A percentile compares a stretch with the other conserved stretches of the same genome.
Conservation (phyloP, 2,329 filamentous ascomycete species). For the Sporothrix humicola region DNA sequence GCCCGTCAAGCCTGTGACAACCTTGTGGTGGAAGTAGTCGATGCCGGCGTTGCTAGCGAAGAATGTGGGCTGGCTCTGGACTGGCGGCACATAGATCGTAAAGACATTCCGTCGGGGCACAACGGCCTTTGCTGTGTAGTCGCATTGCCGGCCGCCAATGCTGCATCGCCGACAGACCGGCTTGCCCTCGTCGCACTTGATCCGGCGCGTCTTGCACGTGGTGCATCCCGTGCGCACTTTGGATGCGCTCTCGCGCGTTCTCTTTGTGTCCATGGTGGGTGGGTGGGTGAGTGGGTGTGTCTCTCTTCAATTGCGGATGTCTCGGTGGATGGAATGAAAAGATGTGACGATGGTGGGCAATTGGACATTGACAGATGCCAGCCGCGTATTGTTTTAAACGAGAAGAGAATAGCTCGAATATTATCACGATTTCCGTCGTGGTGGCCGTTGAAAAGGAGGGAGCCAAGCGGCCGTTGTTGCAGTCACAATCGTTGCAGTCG, state of each 20-base stretch:
- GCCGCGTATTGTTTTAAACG: no score
- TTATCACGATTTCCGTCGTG: no score
- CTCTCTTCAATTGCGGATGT: no score
- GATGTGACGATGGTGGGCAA: no score
- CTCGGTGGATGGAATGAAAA: no score
- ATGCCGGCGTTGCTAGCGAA: not conserved
- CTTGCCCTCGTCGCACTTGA: constrained; percentile 25
- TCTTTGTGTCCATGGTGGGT: not conserved
- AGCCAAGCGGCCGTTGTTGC: no score
- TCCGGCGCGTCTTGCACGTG: constrained; percentile 12
- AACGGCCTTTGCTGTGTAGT: not conserved
- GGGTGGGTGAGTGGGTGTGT: no score
- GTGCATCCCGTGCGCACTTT: constrained; percentile 21
- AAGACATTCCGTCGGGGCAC: constrained; percentile 2
- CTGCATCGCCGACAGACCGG: constrained; percentile 23
- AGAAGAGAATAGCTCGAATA: no score
- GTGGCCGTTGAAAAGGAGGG: no score
- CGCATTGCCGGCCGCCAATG: constrained; percentile 7
- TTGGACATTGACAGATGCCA: no score
- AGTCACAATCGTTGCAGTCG: no score
- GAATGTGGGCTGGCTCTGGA: not conserved
- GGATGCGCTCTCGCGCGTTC: constrained; percentile 21
- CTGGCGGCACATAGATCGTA: constrained; percentile 14
- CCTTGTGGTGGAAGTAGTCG: constrained; percentile 23
- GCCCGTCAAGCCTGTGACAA: not conserved